These are phyloP conservation scores for Chlorella sp. DNA, from an alignment of 139 green algal species.

Conservation along the genomic window DNA sequence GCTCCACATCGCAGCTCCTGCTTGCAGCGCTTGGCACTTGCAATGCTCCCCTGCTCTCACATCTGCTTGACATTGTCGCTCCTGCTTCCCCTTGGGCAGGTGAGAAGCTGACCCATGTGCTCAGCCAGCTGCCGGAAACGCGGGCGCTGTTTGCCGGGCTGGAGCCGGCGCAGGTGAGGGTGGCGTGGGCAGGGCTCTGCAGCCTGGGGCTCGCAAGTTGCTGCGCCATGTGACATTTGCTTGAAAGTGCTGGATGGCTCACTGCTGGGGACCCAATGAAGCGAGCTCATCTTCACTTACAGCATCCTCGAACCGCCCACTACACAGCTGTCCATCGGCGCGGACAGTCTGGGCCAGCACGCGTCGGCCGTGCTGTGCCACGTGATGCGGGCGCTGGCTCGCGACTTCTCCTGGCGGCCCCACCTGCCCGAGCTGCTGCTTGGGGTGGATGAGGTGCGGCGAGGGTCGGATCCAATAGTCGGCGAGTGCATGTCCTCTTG, in stretches of 20 bases:
- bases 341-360: too few relatives aligned
- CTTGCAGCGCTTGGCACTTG: too few relatives aligned
- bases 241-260: too few relatives aligned
- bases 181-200: not conserved
- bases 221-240: too few relatives aligned
- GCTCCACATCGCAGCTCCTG: too few relatives aligned
- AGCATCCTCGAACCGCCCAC: not conserved
- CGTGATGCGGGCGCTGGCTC: not conserved
- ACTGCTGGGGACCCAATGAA: too few relatives aligned
- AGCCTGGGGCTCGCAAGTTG: not conserved
- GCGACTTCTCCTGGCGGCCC: not conserved
- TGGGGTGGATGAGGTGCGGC: conserved; percentile 9
- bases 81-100: not conserved
- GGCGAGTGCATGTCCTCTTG: too few relatives aligned
- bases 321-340: not conserved
- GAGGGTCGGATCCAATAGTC: too few relatives aligned
- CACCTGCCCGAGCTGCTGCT: not conserved
- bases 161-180: not conserved
- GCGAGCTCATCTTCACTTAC: too few relatives aligned
- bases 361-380: not conserved
- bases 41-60: too few relatives aligned
- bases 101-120: not conserved
- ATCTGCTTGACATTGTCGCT: not conserved
- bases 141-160: not conserved
- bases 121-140: not conserved